A percentile compares a stretch with the other conserved stretches of the same genome.
These are phyloP conservation scores for Daldinia eschscholtzii DNA, from an alignment of 2,329 filamentous ascomycete species.

Conservation along the genomic window DNA sequence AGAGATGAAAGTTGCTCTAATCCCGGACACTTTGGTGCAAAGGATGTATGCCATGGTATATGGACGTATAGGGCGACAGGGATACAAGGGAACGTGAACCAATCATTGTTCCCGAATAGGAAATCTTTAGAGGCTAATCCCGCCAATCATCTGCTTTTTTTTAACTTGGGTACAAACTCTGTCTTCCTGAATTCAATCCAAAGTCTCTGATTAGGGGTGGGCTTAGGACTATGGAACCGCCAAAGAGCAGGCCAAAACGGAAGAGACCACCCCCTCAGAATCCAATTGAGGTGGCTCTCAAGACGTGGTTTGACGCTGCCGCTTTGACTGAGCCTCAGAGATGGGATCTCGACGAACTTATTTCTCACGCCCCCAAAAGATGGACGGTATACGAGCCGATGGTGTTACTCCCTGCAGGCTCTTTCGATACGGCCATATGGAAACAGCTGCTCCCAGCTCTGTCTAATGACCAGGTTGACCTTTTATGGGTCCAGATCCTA, in stretches of 20 bases:
- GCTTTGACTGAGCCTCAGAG: neutral
- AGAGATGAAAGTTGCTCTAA: no score
- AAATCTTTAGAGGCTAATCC: slow-evolving; percentile 7
- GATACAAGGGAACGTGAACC: slow-evolving; percentile 6
- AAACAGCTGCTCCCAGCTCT: slow-evolving; percentile 50
- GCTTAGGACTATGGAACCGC: slow-evolving; percentile 2
- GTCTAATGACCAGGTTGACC: slow-evolving; percentile 39
- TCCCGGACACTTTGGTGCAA: no score
- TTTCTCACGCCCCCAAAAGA: slow-evolving; percentile 64
- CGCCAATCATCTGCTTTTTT: slow-evolving; percentile 10
- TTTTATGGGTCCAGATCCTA: slow-evolving; percentile 66
- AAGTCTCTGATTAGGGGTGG: neutral
- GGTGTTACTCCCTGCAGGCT: slow-evolving; percentile 70
- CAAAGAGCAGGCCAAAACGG: slow-evolving; percentile 13
- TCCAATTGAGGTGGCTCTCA: slow-evolving; percentile 41
- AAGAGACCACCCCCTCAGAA: slow-evolving; percentile 34
- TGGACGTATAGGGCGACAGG: neutral
- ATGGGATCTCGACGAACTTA: slow-evolving; percentile 47
- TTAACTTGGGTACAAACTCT: neutral
- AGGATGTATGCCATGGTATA: no score
- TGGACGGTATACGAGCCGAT: slow-evolving; percentile 73
- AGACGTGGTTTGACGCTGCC: slow-evolving; percentile 31
- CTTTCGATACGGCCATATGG: slow-evolving; percentile 63
- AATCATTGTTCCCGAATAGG: slow-evolving; percentile 17
- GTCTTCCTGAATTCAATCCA: neutral